A percentile compares a stretch with the other conserved stretches of the same genome.
phyloP scores from a whole-genome alignment of 208 protist genomes.

The Trypanosoma rangeli region DNA sequence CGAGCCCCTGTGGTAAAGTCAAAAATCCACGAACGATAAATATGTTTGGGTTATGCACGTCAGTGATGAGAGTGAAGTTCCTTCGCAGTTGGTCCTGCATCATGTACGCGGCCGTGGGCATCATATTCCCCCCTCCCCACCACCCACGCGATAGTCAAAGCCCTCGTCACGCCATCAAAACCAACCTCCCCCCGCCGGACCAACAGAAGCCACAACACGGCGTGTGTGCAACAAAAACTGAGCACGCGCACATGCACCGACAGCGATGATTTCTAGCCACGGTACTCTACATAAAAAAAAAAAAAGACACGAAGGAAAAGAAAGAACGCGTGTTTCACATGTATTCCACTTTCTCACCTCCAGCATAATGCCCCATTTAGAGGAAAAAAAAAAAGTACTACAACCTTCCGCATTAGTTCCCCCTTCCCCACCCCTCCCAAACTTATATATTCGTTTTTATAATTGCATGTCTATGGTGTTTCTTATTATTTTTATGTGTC shows the following conservation, averaged over 20 bases:
- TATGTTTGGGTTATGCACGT: constrained; percentile 46
- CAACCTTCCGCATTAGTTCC: not conserved
- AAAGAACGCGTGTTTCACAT: constrained; percentile 1
- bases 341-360: not conserved
- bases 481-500: not conserved
- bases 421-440: not conserved
- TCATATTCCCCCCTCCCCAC: constrained; percentile 42
- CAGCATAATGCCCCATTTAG: not conserved
- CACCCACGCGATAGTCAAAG: not conserved
- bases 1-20: constrained; percentile 69
- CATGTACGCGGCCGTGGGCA: constrained; percentile 79
- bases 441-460: constrained; percentile 16
- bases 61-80: constrained; percentile 62
- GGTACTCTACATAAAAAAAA: not conserved
- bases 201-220: not conserved
- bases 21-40: constrained; percentile 75
- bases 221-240: not conserved
- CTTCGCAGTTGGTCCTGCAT: constrained; percentile 83
- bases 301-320: constrained; percentile 15
- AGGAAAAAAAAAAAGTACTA: not conserved
- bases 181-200: not conserved
- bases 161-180: not conserved
- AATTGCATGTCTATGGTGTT: not conserved
- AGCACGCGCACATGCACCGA: not conserved
- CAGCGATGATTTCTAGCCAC: not conserved